These are phyloP conservation scores for Asclepias syriaca DNA, from an alignment of 257 asterid genomes.

Conservation along the genomic window DNA sequence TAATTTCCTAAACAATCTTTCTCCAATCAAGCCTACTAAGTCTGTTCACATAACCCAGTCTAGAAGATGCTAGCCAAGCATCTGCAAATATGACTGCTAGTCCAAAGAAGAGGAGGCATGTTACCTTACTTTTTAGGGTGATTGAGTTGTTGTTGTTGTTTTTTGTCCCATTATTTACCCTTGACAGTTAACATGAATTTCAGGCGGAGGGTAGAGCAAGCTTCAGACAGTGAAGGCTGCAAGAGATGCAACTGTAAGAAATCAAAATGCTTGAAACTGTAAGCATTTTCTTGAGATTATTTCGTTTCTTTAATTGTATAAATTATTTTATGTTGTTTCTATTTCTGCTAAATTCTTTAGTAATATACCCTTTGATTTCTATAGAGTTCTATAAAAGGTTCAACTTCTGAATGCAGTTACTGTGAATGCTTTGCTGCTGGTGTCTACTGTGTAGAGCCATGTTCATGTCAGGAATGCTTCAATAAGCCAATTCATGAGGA, in stretches of 20 bases:
- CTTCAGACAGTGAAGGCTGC: conserved; percentile 62
- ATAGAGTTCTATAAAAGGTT: too few species aligned
- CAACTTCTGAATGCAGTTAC: too few species aligned
- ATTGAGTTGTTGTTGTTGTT: background rate
- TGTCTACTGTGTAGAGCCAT: too few species aligned
- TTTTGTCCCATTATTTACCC: background rate
- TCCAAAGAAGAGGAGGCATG: conserved; percentile 85
- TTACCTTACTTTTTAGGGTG: background rate
- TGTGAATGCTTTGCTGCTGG: too few species aligned
- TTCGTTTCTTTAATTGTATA: background rate
- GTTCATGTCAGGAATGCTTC: too few species aligned
- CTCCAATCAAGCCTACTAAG: conserved; percentile 81
- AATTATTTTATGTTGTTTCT: too few species aligned
- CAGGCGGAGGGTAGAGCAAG: conserved; percentile 60
- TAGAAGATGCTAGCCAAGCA: conserved; percentile 43
- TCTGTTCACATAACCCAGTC: conserved; percentile 64
- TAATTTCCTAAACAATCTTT: conserved; percentile 80
- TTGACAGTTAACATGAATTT: conserved; percentile 17
- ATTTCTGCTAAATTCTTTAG: too few species aligned
- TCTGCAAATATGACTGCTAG: conserved; percentile 45
- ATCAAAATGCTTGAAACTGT: conserved; percentile 96
- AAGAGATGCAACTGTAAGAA: conserved; percentile 97
- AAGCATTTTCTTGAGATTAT: conserved; percentile 26
- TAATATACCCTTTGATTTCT: too few species aligned
- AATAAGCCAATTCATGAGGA: too few species aligned